phyloP scores from a whole-genome alignment of 2,329 filamentous ascomycete species.

The Dryadomyces quercus-mongolicae region DNA sequence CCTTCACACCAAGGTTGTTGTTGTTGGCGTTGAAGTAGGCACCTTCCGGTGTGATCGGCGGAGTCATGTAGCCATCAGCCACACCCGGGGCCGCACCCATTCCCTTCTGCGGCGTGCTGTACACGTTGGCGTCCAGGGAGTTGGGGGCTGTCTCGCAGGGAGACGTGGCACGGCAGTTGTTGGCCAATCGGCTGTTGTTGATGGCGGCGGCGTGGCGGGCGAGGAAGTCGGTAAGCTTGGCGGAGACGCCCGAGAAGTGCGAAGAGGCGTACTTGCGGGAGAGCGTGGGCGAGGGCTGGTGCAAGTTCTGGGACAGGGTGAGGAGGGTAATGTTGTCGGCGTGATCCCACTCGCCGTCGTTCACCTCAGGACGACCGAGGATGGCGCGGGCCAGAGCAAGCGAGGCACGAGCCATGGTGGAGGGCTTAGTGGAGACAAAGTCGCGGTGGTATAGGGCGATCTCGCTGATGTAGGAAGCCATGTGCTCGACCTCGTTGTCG shows the following conservation, averaged over 20 bases:
- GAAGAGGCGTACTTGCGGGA: slow-evolving; percentile 47
- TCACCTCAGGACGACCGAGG: slow-evolving; percentile 64
- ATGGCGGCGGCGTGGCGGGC: slow-evolving; percentile 39
- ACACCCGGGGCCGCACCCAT: slow-evolving; percentile 49
- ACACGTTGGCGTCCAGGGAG: slow-evolving; percentile 46
- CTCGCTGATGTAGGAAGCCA: slow-evolving; percentile 89
- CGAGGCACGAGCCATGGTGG: slow-evolving; percentile 78
- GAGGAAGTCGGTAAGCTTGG: slow-evolving; percentile 45
- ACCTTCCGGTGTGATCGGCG: slow-evolving; percentile 72
- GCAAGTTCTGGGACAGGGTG: slow-evolving; percentile 45
- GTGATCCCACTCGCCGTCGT: slow-evolving; percentile 65
- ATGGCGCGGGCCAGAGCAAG: slow-evolving; percentile 80
- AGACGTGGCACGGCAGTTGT: slow-evolving; percentile 25
- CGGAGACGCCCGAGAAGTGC: slow-evolving; percentile 39
- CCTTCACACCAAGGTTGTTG: slow-evolving; percentile 14
- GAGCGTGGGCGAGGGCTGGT: slow-evolving; percentile 44
- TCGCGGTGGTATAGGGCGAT: slow-evolving; percentile 94
- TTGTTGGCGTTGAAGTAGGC: slow-evolving; percentile 37
- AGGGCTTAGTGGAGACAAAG: slow-evolving; percentile 86
- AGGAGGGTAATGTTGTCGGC: slow-evolving; percentile 56
- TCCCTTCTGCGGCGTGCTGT: slow-evolving; percentile 70
- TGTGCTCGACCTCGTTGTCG: slow-evolving; percentile 82
- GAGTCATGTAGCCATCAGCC: slow-evolving; percentile 68
- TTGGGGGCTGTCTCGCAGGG: slow-evolving; percentile 40
- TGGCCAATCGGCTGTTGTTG: slow-evolving; percentile 13